Evolutionary conservation across 2,329 filamentous ascomycete species (phyloP), one percentile per base, ranked within the genome.

Genomic region (Sphaerostilbella broomeana): DNA sequence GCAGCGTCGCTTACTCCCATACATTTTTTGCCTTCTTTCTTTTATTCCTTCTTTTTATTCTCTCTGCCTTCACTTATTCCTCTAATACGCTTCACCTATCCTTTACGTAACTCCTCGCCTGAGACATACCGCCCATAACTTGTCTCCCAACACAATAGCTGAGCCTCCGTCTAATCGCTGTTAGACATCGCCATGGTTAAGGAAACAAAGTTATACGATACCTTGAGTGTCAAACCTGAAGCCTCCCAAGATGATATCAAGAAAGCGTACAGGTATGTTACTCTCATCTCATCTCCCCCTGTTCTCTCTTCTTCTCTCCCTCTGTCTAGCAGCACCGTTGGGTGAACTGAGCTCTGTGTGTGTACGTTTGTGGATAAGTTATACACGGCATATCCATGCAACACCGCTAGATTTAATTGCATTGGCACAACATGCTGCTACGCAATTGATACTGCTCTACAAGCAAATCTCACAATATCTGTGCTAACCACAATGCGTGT

Each of bases 241-340:
- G 87, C 89, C 17, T 75, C 79, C 17, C 86, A 94, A 65, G 90
- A 95, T 58, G 90, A 97, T 50, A 94, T 98, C 61, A 97, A 95
- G 63, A 98, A 97, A 62, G 92, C 81, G 43, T 95, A 95, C 64
- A 77, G 85, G 81, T 86, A 80, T 64, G 76, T 57, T 17, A 17
- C 30, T 18, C n/a, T 20, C 7, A 6, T 20, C 30, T 20, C 13
- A 7, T 15, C 25, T 25, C 19, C n/a, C 30, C 20, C n/a, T 20
- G 9, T 12, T 20, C 30, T 20, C 13, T 10, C 21, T 35, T 25
- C 19, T 17, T 12, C 21, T 25, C 28, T 34, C 29, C 34, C 32
- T 21, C 13, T 25, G n/a, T n/a, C n/a, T n/a, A n/a, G n/a, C n/a
- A n/a, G n/a, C n/a, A n/a, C n/a, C n/a, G 17, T 33, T 33, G 40